Conservation (phyloP, 768 basidiomycete species). For the Chalciporus piperatus region DNA sequence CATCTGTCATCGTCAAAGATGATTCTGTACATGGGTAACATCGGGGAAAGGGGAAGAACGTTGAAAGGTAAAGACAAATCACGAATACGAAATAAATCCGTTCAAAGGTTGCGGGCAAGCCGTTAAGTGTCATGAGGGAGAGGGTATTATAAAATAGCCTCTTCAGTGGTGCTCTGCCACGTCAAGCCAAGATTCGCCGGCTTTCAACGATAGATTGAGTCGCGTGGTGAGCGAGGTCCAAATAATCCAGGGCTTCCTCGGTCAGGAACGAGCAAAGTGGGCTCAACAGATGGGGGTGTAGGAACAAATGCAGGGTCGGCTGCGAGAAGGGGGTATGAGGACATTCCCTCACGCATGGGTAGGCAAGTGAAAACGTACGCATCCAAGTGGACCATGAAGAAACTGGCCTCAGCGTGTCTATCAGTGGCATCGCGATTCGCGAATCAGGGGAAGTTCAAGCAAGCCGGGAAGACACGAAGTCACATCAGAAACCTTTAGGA, state of each 20-base stretch:
- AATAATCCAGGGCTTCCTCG: slow-evolving; percentile 66
- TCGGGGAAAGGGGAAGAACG: too few species aligned
- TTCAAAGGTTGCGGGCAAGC: slow-evolving; percentile 10
- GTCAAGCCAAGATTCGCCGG: too few species aligned
- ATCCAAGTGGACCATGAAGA: slow-evolving; percentile 67
- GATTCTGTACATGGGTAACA: too few species aligned
- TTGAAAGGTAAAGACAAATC: too few species aligned
- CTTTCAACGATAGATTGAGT: slow-evolving; percentile 26
- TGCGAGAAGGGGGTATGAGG: slow-evolving; percentile 24
- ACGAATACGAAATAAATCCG: not conserved
- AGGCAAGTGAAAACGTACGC: slow-evolving; percentile 45
- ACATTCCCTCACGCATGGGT: not conserved
- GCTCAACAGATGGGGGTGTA: slow-evolving; percentile 58
- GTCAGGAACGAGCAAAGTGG: slow-evolving; percentile 62
- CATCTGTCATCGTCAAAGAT: too few species aligned
- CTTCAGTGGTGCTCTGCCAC: too few species aligned
- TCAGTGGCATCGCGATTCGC: too few species aligned
- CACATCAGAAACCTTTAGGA: too few species aligned
- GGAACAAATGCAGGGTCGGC: slow-evolving; percentile 59
- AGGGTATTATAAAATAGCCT: not conserved
- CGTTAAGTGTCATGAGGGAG: slow-evolving; percentile 18
- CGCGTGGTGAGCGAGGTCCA: slow-evolving; percentile 66
- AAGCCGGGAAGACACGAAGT: too few species aligned
- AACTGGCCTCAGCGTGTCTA: too few species aligned
- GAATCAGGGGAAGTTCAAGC: too few species aligned